Conservation (phyloP, 2,329 filamentous ascomycete species). For the Xylaria sp. region DNA sequence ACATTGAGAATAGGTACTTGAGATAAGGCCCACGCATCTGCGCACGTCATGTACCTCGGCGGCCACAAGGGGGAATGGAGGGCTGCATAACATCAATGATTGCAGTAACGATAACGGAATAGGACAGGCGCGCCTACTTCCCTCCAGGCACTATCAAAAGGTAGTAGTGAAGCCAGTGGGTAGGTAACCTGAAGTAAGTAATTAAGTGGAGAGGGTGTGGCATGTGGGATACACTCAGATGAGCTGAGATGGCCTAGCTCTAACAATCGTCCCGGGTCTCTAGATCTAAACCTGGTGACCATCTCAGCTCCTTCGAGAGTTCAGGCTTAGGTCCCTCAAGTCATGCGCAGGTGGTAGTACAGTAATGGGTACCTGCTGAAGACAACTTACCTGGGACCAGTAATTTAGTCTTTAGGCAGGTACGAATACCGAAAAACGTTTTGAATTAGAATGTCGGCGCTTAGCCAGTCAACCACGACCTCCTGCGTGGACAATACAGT, state of each 20-base stretch:
- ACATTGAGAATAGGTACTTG: background rate
- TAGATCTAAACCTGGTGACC: slow-evolving; percentile 23
- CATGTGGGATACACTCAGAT: slow-evolving; percentile 32
- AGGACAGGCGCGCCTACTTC: slow-evolving; percentile 8
- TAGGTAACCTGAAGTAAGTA: background rate
- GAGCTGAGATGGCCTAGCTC: slow-evolving; percentile 34
- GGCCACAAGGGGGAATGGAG: slow-evolving; percentile 10
- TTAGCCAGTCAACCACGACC: background rate
- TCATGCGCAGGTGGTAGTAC: background rate
- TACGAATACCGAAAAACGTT: background rate
- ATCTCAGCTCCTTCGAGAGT: slow-evolving; percentile 24
- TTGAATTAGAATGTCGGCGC: background rate
- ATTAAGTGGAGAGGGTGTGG: slow-evolving; percentile 14
- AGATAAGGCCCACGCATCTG: slow-evolving; percentile 24
- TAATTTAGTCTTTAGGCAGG: background rate
- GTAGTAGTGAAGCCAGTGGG: background rate
- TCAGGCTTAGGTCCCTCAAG: background rate
- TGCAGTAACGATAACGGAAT: slow-evolving; percentile 26
- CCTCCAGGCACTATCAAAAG: slow-evolving; percentile 18
- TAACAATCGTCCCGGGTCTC: slow-evolving; percentile 15
- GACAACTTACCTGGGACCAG: background rate
- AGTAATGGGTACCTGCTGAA: background rate
- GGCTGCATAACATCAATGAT: slow-evolving; percentile 31
- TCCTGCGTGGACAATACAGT: background rate
- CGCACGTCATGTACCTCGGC: slow-evolving; percentile 20